Evolutionary conservation across 257 asterid genomes (phyloP).

Genomic region (Nicotiana noctiflora): DNA sequence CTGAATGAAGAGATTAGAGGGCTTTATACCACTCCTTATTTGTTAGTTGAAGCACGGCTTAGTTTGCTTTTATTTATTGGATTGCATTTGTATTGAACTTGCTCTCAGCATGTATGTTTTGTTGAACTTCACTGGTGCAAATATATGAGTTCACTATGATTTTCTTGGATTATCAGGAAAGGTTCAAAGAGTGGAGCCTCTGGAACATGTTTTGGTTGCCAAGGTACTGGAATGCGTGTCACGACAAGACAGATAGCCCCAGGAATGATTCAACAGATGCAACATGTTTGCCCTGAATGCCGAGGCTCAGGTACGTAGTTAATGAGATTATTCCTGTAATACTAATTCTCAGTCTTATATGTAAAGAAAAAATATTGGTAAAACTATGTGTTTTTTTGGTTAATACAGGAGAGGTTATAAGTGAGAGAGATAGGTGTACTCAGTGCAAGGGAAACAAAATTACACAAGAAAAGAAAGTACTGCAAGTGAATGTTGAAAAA

Average conservation of each 20-base stretch:
- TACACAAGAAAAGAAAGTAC: slow-evolving; percentile 25
- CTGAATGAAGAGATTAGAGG: background rate
- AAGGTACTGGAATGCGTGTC: slow-evolving; percentile 39
- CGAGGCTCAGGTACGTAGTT: slow-evolving; percentile 24
- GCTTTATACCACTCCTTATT: no score
- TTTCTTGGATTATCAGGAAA: slow-evolving; percentile 25
- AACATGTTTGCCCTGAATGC: slow-evolving; percentile 40
- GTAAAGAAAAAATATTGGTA: background rate
- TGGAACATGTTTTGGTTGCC: slow-evolving; percentile 41
- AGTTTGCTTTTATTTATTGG: background rate
- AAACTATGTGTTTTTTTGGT: background rate
- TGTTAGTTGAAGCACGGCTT: background rate
- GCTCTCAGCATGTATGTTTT: background rate
- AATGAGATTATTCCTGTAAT: background rate
- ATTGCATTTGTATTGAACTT: background rate
- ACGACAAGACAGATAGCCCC: slow-evolving; percentile 26
- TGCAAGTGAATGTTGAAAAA: slow-evolving; percentile 38
- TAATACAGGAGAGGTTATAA: slow-evolving; percentile 33
- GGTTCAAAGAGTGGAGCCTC: slow-evolving; percentile 44
- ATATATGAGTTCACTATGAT: background rate
- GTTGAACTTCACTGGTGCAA: background rate
- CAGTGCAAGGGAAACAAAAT: slow-evolving; percentile 39
- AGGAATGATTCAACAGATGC: slow-evolving; percentile 46
- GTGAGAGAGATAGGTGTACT: slow-evolving; percentile 31
- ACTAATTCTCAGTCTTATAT: background rate